Conservation (phyloP, 306 rosid genomes). For the Psophocarpus tetragonolobus region DNA sequence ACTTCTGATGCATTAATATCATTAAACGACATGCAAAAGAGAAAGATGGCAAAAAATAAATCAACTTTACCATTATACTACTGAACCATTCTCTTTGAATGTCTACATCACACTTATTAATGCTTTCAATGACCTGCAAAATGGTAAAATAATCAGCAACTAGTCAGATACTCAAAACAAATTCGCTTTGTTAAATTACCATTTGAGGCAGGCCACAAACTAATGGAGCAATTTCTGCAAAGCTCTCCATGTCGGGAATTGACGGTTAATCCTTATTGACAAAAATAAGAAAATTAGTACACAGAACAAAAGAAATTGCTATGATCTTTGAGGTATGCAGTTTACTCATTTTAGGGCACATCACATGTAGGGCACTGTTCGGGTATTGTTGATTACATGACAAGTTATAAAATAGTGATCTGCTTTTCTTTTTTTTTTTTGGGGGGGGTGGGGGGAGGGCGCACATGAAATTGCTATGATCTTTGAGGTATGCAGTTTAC, state of each 20-base stretch:
- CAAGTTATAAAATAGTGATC: too few species aligned
- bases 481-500: neutral
- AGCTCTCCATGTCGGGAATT: constrained; percentile 92
- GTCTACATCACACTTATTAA: constrained; percentile 95
- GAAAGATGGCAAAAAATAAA: constrained; percentile 17
- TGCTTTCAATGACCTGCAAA: constrained; percentile 91
- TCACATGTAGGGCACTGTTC: too few species aligned
- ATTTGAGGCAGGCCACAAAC: constrained; percentile 93
- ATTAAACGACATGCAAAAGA: neutral
- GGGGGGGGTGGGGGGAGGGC: too few species aligned
- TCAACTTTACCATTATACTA: constrained; percentile 80
- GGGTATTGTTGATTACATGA: too few species aligned
- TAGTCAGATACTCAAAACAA: neutral
- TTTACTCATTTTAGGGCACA: too few species aligned
- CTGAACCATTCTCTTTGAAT: constrained; percentile 94
- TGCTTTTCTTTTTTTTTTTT: too few species aligned
- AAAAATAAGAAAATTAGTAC: constrained; percentile 15
- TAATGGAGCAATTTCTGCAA: constrained; percentile 65
- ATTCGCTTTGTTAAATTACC: constrained; percentile 49
- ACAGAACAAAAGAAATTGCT: neutral
- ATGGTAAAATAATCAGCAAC: constrained; percentile 30
- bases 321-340: too few species aligned
- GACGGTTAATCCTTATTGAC: constrained; percentile 54
- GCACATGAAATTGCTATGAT: too few species aligned
- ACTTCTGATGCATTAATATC: neutral